These are phyloP conservation scores for Astrocystis sublimbata DNA, from an alignment of 495 filamentous ascomycete genomes.

Conservation along the genomic window DNA sequence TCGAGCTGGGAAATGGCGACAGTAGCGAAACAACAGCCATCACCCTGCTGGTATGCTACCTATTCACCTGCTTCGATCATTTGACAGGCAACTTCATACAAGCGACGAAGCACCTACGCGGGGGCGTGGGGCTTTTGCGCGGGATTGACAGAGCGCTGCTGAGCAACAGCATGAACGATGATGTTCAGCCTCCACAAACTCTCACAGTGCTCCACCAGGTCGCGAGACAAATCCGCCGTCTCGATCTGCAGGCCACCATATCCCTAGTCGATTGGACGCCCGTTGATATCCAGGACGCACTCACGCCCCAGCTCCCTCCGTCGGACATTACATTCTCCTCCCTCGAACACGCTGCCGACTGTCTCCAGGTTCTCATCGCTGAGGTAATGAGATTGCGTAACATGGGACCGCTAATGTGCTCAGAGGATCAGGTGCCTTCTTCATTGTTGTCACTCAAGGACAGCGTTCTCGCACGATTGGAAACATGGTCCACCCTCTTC, in stretches of 20 bases:
- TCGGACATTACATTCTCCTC: constrained; percentile 5
- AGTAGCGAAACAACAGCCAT: constrained; percentile 9
- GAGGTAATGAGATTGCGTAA: constrained; percentile 18
- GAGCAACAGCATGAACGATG: not conserved
- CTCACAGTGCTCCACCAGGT: constrained; percentile 17
- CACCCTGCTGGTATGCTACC: constrained; percentile 26
- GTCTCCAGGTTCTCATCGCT: constrained; percentile 17
- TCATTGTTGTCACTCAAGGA: constrained; percentile 2
- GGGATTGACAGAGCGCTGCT: constrained; percentile 12
- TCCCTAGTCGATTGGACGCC: constrained; percentile 24
- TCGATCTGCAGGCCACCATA: constrained; percentile 31
- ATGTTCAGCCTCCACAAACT: not conserved
- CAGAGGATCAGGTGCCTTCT: not conserved
- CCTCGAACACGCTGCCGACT: constrained; percentile 21
- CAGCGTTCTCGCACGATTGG: constrained; percentile 13
- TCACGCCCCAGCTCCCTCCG: not conserved
- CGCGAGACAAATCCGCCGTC: constrained; percentile 21
- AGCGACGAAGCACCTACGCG: constrained; percentile 22
- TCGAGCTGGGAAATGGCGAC: constrained; percentile 10
- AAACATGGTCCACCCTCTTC: constrained; percentile 21
- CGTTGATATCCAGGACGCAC: constrained; percentile 12
- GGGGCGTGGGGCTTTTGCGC: constrained; percentile 20
- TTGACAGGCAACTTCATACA: constrained; percentile 22
- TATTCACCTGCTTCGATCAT: constrained; percentile 27
- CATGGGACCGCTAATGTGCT: constrained; percentile 1